A percentile compares a stretch with the other conserved stretches of the same genome.
These are phyloP conservation scores for Trichophyton schoenleinii DNA, from an alignment of 2,329 filamentous ascomycete species.

Conservation along the genomic window DNA sequence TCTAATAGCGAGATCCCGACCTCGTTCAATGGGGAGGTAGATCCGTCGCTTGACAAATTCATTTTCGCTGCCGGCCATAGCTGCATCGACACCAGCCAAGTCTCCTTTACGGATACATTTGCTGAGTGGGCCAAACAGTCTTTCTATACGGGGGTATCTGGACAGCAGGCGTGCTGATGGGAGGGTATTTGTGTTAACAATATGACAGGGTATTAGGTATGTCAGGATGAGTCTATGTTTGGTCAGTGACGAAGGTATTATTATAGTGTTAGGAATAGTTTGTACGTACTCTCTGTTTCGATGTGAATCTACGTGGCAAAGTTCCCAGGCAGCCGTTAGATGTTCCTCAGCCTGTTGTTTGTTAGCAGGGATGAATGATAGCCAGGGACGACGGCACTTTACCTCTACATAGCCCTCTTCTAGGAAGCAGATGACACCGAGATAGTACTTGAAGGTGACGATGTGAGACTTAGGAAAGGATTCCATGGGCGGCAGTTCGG, in stretches of 20 bases:
- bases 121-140: conserved; percentile 65
- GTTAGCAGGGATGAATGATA: neutral
- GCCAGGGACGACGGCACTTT: conserved; percentile 12
- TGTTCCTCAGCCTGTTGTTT: conserved; percentile 57
- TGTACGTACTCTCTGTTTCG: conserved; percentile 65
- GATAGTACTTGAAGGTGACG: conserved; percentile 93
- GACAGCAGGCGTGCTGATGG: conserved; percentile 60
- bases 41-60: conserved; percentile 88
- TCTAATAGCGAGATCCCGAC: conserved; percentile 78
- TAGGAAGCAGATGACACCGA: conserved; percentile 83
- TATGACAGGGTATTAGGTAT: conserved; percentile 85
- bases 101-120: conserved; percentile 71
- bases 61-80: conserved; percentile 69
- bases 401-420: conserved; percentile 85
- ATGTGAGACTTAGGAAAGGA: conserved; percentile 79
- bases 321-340: conserved; percentile 66
- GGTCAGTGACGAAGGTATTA: neutral
- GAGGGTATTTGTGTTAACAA: conserved; percentile 76
- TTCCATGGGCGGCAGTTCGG: conserved; percentile 68
- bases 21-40: conserved; percentile 85
- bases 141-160: conserved; percentile 62
- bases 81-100: conserved; percentile 69
- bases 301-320: conserved; percentile 60
- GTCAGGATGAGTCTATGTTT: conserved; percentile 66
- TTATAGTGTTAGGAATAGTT: neutral